A percentile compares a stretch with the other conserved stretches of the same genome.
Conservation (phyloP, 192 early-diverging fungal genomes). For the Coemansia sp. region DNA sequence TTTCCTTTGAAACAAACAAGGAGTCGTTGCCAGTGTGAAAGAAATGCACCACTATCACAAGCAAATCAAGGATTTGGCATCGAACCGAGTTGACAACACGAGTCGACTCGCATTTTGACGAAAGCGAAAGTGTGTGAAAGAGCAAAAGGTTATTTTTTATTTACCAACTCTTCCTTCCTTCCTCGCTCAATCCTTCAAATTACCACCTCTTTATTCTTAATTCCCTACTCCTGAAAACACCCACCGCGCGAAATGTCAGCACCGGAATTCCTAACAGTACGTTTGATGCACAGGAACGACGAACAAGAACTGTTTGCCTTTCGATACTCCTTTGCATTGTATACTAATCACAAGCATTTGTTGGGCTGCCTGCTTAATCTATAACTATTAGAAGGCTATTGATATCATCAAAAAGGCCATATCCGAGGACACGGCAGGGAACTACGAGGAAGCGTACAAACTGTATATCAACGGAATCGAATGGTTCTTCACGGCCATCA, state of each 20-base stretch:
- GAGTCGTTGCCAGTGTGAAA: no score
- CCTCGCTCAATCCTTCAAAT: neutral
- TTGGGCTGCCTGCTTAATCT: neutral
- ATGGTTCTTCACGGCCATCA: conserved; percentile 92
- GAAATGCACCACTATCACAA: no score
- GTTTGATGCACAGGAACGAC: neutral
- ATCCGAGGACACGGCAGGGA: conserved; percentile 85
- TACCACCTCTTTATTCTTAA: neutral
- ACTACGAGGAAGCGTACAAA: conserved; percentile 91
- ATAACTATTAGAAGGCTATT: conserved; percentile 73
- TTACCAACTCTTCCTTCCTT: neutral
- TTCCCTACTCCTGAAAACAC: neutral
- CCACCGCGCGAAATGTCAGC: neutral
- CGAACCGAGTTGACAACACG: no score
- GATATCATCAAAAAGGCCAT: conserved; percentile 93
- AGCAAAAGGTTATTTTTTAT: neutral
- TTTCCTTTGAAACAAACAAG: no score
- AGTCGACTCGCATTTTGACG: no score
- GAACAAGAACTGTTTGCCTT: neutral
- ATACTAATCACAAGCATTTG: neutral
- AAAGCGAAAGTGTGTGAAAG: neutral
- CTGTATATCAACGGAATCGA: conserved; percentile 90
- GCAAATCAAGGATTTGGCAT: no score
- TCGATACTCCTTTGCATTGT: neutral
- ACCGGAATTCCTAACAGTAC: neutral